phyloP scores from a whole-genome alignment of 2,329 filamentous ascomycete species.

The Colletotrichum theobromicola region DNA sequence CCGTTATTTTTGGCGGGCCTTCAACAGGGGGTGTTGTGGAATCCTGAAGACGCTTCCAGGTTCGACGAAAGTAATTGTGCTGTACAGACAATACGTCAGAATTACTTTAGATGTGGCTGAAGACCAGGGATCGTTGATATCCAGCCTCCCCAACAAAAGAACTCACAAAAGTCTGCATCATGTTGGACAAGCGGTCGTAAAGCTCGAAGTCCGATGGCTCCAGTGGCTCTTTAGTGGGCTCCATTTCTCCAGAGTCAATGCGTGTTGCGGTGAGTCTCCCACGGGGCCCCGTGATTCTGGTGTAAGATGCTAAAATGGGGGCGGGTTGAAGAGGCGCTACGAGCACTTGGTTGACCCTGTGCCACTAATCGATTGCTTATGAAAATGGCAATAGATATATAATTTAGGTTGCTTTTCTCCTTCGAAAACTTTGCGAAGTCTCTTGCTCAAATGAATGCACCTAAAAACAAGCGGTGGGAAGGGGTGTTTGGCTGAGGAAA shows the following conservation, averaged over 20 bases:
- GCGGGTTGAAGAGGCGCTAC: background rate
- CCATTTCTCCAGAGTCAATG: background rate
- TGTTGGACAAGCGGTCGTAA: slow-evolving; percentile 74
- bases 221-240: slow-evolving; percentile 58
- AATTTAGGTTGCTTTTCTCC: background rate
- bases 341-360: accelerated
- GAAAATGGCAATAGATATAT: background rate
- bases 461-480: background rate
- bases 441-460: background rate
- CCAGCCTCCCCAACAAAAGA: slow-evolving; percentile 13
- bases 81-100: slow-evolving; percentile 32
- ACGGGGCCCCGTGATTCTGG: background rate
- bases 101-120: background rate
- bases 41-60: slow-evolving; percentile 71
- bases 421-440: background rate
- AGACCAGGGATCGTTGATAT: background rate
- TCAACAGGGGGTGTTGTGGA: slow-evolving; percentile 65
- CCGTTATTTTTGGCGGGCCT: slow-evolving; percentile 53
- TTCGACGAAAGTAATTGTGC: slow-evolving; percentile 78
- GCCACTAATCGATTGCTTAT: background rate
- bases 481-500: background rate
- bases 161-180: slow-evolving; percentile 75
- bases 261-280: background rate
- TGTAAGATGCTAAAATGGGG: background rate
- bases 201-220: slow-evolving; percentile 68